Evolutionary conservation across 169 alveolate species (phyloP).

Genomic region (Neospora caninum): DNA sequence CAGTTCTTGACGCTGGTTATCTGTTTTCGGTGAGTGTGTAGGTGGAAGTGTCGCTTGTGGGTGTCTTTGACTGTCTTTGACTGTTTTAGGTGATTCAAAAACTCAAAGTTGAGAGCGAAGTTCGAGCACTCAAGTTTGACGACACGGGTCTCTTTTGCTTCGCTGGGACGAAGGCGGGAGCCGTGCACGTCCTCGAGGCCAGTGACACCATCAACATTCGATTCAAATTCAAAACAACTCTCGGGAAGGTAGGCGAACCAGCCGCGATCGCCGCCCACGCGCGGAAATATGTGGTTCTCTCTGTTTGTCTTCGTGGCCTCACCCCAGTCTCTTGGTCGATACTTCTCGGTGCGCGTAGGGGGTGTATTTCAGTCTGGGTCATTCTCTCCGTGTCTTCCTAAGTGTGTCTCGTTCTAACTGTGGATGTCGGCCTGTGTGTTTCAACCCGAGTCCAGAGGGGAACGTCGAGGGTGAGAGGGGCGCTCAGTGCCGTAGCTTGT

Average conservation of each 20-base stretch:
- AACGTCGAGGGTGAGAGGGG: too few relatives aligned
- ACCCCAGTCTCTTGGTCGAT: too few relatives aligned
- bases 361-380: too few relatives aligned
- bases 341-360: too few relatives aligned
- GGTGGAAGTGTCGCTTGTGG: background rate
- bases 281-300: background rate
- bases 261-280: background rate
- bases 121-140: constrained; percentile 72
- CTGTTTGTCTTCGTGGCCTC: background rate
- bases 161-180: constrained; percentile 65
- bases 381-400: too few relatives aligned
- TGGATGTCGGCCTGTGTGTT: too few relatives aligned
- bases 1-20: too few relatives aligned
- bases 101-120: constrained; percentile 70
- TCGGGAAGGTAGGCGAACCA: background rate
- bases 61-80: background rate
- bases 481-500: too few relatives aligned
- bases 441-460: too few relatives aligned
- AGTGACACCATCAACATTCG: constrained; percentile 63
- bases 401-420: too few relatives aligned
- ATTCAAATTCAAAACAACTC: constrained; percentile 64
- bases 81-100: constrained; percentile 36
- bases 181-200: constrained; percentile 62
- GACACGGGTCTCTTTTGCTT: constrained; percentile 73
- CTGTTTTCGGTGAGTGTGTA: background rate